Evolutionary conservation across 345 rosid genomes (phyloP), one percentile per base, ranked within the genome.

Genomic region (Garcia nutans): DNA sequence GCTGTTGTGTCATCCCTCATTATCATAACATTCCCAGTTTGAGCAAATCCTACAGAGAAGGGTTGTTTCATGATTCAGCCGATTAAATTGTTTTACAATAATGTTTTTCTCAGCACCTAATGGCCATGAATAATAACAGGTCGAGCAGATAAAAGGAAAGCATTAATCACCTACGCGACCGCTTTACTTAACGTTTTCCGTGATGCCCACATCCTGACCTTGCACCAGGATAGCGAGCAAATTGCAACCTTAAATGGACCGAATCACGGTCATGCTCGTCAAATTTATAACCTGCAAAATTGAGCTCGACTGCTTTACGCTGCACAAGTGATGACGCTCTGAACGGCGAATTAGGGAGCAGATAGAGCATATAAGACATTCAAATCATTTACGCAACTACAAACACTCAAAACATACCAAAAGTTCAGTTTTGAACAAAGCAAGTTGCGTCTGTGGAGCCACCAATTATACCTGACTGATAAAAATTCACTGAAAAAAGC

Each of bases 151-250:
- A 69, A 75, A 70, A 63, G 69, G 67, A 58, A 69, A 72, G 76
- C 73, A 76, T 76, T 70, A 78, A 74, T 84, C 91, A 85, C 88
- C 91, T 78, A 87, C 72, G 23, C 56, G 74, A 74, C 33, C 49
- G 67, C 77, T 77, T 81, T 70, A 82, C 69, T 86, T 84, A 89
- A 78, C 88, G 91, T 77, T 83, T 86, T 44, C 91, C 91, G 44
- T 89, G 91, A 81, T 85, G 82, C 88, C 89, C 91, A 77, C 90
- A 88, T 81, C 90, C 91, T 81, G 89, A 86, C 86, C 91, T 85
- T 23, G 91, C 88, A 82, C 93, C 93, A 84, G 93, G 91, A 74
- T 79, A 84, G 90, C 90, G 90, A 88, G 93, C 93, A 80, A 86
- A 89, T 85, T 89, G 93, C 87, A 89, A 85, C 77, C 91, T 84